A percentile compares a stretch with the other conserved stretches of the same genome.
Evolutionary conservation across 2,329 filamentous ascomycete genomes (phyloP).

Genomic region (Botrytis pseudocinerea): DNA sequence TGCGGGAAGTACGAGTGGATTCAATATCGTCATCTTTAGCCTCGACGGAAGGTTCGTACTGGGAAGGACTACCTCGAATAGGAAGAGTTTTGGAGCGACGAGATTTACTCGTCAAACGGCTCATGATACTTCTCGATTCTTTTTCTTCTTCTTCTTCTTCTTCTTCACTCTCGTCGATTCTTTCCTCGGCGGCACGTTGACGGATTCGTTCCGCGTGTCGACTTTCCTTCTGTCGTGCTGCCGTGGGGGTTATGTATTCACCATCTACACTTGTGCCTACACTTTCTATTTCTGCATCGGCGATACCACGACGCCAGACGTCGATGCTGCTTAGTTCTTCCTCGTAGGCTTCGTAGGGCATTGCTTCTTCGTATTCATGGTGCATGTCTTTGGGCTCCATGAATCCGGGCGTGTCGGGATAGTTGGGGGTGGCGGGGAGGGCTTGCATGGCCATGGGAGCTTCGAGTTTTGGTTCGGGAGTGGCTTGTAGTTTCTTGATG

Average conservation of each 20-base stretch:
- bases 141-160: neutral
- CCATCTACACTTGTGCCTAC: conserved; percentile 41
- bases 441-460: conserved; percentile 24
- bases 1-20: neutral
- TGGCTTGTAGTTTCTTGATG: conserved; percentile 73
- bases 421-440: neutral
- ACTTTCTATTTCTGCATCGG: conserved; percentile 35
- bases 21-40: conserved; percentile 1
- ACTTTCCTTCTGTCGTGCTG: conserved; percentile 33
- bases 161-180: conserved; percentile 9
- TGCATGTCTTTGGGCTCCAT: conserved; percentile 10
- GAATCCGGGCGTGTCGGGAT: conserved; percentile 1
- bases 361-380: conserved; percentile 5
- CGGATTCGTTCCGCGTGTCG: conserved; percentile 28
- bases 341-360: conserved; percentile 37
- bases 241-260: conserved; percentile 41
- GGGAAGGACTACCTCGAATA: neutral
- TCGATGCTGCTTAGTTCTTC: conserved; percentile 40
- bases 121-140: conserved; percentile 4
- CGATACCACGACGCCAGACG: conserved; percentile 41
- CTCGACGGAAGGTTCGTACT: neutral
- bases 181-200: conserved; percentile 31
- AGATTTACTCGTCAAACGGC: conserved; percentile 6
- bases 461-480: conserved; percentile 25
- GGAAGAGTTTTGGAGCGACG: conserved; percentile 14